phyloP scores from a whole-genome alignment of 257 asterid genomes.

The Primulina huaijiensis region DNA sequence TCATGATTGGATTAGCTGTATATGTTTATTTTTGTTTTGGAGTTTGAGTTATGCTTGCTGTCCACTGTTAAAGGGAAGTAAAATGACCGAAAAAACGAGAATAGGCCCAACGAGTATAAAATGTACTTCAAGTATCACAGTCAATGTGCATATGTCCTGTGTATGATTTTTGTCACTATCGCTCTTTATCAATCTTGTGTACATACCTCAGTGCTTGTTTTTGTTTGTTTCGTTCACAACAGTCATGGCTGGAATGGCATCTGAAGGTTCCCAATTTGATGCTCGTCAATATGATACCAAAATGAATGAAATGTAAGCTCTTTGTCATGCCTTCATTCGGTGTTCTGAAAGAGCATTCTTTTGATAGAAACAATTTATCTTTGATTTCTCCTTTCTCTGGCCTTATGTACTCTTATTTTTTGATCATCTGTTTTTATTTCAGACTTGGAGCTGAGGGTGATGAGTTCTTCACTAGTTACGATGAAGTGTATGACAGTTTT shows the following conservation, averaged over 20 bases:
- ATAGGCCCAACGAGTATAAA: background rate
- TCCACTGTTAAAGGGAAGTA: no score
- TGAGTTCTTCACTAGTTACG: slow-evolving; percentile 56
- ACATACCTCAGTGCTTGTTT: background rate
- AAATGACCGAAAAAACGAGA: background rate
- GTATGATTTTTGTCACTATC: background rate
- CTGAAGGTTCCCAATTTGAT: slow-evolving; percentile 64
- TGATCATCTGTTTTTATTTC: slow-evolving; percentile 12
- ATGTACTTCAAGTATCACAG: no score
- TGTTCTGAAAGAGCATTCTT: background rate
- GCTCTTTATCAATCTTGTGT: background rate
- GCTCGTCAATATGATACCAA: slow-evolving; percentile 48
- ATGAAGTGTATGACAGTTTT: slow-evolving; percentile 53
- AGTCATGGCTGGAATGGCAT: slow-evolving; percentile 56
- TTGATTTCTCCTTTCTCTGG: background rate
- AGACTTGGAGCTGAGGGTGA: slow-evolving; percentile 50
- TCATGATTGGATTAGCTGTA: background rate
- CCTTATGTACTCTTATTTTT: background rate
- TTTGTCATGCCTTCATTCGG: background rate
- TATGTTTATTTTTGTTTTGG: background rate
- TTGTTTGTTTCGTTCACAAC: slow-evolving; percentile 17
- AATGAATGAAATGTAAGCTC: slow-evolving; percentile 52
- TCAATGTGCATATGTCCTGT: background rate
- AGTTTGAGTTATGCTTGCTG: background rate
- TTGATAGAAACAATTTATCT: background rate